Evolutionary conservation across 2,329 filamentous ascomycete genomes (phyloP), one percentile per base, ranked within the genome.

Genomic region (Paracorniculantispora psalliotae): DNA sequence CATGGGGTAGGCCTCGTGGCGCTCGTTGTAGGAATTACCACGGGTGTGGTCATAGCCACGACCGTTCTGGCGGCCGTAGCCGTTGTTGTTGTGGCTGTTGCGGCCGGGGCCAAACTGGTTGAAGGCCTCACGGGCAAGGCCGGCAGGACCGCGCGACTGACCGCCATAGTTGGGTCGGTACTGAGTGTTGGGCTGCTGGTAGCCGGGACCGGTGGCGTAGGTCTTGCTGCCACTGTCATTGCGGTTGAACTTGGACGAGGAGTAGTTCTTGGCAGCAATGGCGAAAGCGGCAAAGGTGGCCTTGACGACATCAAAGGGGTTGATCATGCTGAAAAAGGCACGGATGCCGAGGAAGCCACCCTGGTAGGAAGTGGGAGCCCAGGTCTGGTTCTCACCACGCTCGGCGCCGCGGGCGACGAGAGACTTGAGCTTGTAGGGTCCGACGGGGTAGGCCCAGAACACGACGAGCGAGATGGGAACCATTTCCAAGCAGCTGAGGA

Each of bases 401-500:
- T 59, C 50, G 4, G 63, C 53, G 12, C 46, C 61, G 9, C 43
- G 50, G 3, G 46, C 41, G 23, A 53, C 50, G 9, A 59, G 60
- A 25, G 59, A 28, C 8, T 61, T 54, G 33, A 67, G 62, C 21
- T 64, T 52, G 44, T 67, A 68, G 17, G 67, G 67, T 10, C 59
- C 60, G 28, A 62, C 59, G 19, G 62, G 53, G 61, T 66, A 68
- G 8, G 67, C 66, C 59, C 62, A 59, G 49, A 66, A 57, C 48
- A 68, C 63, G 55, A 65, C 62, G 23, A 66, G 52, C 9, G 65
- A 62, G 33, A 67, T 61, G 9, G 65, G 66, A 1, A 67, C 61
- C 67, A 67, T 67, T 51, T 68, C 61, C n/a, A 67, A 43, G 50
- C 65, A 67, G 52, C 61, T 62, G 28, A 66, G 60, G 41, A 69